Evolutionary conservation across 2,329 filamentous ascomycete species (phyloP), one percentile per base, ranked within the genome.

Genomic region (Fusarium tanahbumbuense): DNA sequence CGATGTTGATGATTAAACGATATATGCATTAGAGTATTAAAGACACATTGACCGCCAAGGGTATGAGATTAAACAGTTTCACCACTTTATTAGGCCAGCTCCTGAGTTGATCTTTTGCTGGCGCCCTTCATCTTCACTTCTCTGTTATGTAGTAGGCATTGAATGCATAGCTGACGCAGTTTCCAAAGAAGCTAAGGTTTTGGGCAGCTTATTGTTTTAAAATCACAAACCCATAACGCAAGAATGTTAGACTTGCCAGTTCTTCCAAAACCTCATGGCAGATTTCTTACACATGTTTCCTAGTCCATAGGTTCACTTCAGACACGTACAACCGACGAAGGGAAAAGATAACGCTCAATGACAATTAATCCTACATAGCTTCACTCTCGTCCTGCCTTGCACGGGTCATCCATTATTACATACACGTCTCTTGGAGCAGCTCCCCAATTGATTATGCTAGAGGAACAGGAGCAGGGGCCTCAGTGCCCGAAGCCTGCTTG

Each of bases 401-500:
- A 22, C 40, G 25, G 15, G 23, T 27, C 28, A 48, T 41, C 46
- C 23, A 27, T 37, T 34, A 67, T 56, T 56, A 64, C 45, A 56
- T 59, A 56, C 40, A 69, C 13, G 37, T n/a, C 9, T 37, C 25
- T 40, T 11, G 11, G 8, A 18, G 22, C 23, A 53, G 8, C 16
- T 25, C 30, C 44, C 23, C 32, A 25, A 37, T 37, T 23, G 13
- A 56, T 52, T 69, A 71, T 61, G 68, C 60, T 34, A 71, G 27
- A 30, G 68, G 68, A 53, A 62, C 64, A 47, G 68, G 68, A 42
- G 68, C 68, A 27, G 78, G 71, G 7, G 78, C 70, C 42, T 74
- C 78, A 49, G 81, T 81, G 47, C 76, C 74, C 32, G 81, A 79
- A 42, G 75, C 76, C 37, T 65, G 56, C 23, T 60, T 59, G 46